Evolutionary conservation across 2,329 filamentous ascomycete genomes (phyloP).

Genomic region (Hymenoscyphus infarciens): DNA sequence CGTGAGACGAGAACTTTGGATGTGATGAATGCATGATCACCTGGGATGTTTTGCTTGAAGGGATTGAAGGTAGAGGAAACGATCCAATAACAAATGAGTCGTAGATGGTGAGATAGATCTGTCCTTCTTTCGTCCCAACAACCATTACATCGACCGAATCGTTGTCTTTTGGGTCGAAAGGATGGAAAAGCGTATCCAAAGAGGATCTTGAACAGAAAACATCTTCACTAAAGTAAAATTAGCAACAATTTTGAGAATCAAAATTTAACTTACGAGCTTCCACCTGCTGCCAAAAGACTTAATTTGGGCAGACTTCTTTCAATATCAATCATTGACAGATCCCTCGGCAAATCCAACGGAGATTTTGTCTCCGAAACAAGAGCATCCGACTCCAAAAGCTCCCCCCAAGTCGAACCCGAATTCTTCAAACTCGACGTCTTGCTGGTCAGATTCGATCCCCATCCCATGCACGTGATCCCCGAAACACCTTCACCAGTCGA

Average conservation of each 20-base stretch:
- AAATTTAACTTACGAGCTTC: constrained; percentile 52
- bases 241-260: constrained; percentile 7
- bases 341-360: constrained; percentile 59
- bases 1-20: constrained; percentile 70
- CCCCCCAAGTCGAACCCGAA: constrained; percentile 23
- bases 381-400: constrained; percentile 19
- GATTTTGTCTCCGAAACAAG: constrained; percentile 16
- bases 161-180: constrained; percentile 55
- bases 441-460: constrained; percentile 35
- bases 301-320: constrained; percentile 74
- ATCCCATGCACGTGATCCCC: constrained; percentile 44
- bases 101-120: constrained; percentile 75
- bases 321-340: constrained; percentile 71
- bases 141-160: constrained; percentile 78
- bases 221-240: constrained; percentile 31
- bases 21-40: constrained; percentile 65
- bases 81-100: constrained; percentile 78
- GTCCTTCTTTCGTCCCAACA: constrained; percentile 67
- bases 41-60: constrained; percentile 26
- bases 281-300: constrained; percentile 64
- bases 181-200: constrained; percentile 35
- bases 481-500: constrained; percentile 31
- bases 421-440: constrained; percentile 22
- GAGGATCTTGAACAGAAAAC: constrained; percentile 35
- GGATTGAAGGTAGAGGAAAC: constrained; percentile 47